These are phyloP conservation scores for Termitomyces sp. DNA, from an alignment of 768 basidiomycete species.

Conservation along the genomic window DNA sequence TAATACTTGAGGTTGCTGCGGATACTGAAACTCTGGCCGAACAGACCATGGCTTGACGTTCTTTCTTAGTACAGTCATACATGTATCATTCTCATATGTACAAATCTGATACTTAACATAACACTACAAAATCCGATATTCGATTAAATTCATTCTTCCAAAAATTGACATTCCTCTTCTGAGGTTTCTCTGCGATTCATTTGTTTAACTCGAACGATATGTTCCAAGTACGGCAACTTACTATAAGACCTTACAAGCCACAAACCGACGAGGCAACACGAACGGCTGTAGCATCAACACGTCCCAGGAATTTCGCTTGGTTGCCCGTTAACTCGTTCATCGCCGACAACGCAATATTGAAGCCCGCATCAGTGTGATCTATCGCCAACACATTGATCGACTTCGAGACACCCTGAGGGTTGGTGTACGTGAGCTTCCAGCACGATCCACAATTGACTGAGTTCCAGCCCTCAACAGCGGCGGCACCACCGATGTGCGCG, in stretches of 20 bases:
- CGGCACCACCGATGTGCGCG: slow-evolving; percentile 46
- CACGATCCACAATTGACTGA: slow-evolving; percentile 47
- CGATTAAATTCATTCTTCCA: background rate
- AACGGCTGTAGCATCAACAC: slow-evolving; percentile 12
- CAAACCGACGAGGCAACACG: slow-evolving; percentile 19
- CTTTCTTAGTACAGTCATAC: background rate
- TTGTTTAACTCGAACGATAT: background rate
- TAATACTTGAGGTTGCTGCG: background rate
- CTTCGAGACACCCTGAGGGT: slow-evolving; percentile 12
- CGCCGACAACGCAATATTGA: slow-evolving; percentile 20
- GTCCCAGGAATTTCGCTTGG: slow-evolving; percentile 22
- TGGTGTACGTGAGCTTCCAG: slow-evolving; percentile 43
- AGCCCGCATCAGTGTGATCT: slow-evolving; percentile 26
- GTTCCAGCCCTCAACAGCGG: slow-evolving; percentile 37
- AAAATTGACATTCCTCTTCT: too few species aligned
- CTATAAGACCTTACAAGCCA: slow-evolving; percentile 11
- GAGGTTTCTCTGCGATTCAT: background rate
- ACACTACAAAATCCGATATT: background rate
- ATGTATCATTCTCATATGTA: background rate
- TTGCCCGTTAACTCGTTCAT: slow-evolving; percentile 27
- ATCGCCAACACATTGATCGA: slow-evolving; percentile 40
- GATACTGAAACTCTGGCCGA: background rate
- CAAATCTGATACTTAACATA: background rate
- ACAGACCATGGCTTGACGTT: background rate
- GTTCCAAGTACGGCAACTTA: background rate